phyloP scores from a whole-genome alignment of 805 yeast genomes.

The Wickerhamiella sorbophila region DNA sequence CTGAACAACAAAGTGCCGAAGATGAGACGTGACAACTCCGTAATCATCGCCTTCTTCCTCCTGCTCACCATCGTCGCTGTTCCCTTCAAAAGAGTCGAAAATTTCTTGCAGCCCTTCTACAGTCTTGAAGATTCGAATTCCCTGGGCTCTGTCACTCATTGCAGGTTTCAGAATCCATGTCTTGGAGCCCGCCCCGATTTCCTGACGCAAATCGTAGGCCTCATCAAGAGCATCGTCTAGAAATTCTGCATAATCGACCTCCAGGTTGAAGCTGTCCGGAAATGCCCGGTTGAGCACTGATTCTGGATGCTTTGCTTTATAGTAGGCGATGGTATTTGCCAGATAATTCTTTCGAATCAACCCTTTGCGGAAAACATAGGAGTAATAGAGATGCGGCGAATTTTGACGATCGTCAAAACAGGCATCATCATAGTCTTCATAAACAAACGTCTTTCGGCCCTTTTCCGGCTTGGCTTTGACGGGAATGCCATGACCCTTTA shows the following conservation, averaged over 20 bases:
- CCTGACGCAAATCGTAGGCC: slow-evolving; percentile 73
- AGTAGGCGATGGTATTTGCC: slow-evolving; percentile 69
- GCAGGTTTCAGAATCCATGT: slow-evolving; percentile 91
- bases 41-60: slow-evolving; percentile 31
- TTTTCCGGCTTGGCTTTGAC: neutral
- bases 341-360: slow-evolving; percentile 81
- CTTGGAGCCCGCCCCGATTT: slow-evolving; percentile 43
- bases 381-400: slow-evolving; percentile 11
- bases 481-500: slow-evolving; percentile 1
- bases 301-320: slow-evolving; percentile 56
- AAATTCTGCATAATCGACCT: slow-evolving; percentile 91
- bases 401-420: slow-evolving; percentile 43
- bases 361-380: slow-evolving; percentile 79
- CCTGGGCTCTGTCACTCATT: slow-evolving; percentile 96
- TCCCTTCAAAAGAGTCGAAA: slow-evolving; percentile 76
- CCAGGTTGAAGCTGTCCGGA: slow-evolving; percentile 67
- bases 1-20: slow-evolving; percentile 84
- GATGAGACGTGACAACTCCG: slow-evolving; percentile 70
- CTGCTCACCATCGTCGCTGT: slow-evolving; percentile 45
- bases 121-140: slow-evolving; percentile 69
- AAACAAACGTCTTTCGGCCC: slow-evolving; percentile 36
- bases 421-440: slow-evolving; percentile 79
- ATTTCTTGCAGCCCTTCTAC: slow-evolving; percentile 68
- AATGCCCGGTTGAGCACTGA: slow-evolving; percentile 46
- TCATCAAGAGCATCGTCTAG: slow-evolving; percentile 89